Conservation (phyloP, 768 basidiomycete species). For the Amanita molliuscula region DNA sequence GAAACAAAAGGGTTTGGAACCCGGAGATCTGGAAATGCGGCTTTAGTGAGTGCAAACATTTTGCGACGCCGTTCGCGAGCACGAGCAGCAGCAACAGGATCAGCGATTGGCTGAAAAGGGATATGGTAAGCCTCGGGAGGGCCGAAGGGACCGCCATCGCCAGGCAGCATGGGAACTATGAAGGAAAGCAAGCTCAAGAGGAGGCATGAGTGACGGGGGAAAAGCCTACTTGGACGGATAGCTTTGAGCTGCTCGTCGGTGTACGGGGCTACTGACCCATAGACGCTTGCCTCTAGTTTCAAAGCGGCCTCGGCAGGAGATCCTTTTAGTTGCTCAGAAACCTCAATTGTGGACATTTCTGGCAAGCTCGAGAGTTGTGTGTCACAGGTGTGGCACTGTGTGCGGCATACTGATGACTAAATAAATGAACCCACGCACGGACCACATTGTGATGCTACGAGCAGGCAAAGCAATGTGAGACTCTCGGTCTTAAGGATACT, state of each 20-base stretch:
- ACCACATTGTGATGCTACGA: too few species aligned
- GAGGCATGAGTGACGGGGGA: conserved; percentile 2
- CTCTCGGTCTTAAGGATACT: too few species aligned
- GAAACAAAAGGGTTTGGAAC: too few species aligned
- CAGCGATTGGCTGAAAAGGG: conserved; percentile 3
- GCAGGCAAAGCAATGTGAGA: too few species aligned
- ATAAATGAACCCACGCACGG: too few species aligned
- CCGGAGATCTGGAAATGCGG: too few species aligned
- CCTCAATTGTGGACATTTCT: neutral
- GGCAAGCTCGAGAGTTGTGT: neutral
- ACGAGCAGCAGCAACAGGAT: conserved; percentile 2
- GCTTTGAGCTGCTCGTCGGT: conserved; percentile 4
- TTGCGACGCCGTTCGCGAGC: conserved; percentile 2
- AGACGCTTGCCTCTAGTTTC: conserved; percentile 2
- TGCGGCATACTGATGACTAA: too few species aligned
- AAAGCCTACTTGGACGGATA: conserved; percentile 3
- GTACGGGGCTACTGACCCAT: conserved; percentile 4
- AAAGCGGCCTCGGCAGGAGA: conserved; percentile 1
- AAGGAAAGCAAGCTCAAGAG: conserved; percentile 1
- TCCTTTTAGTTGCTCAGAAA: neutral
- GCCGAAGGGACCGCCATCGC: conserved; percentile 1
- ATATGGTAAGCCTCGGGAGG: conserved; percentile 2
- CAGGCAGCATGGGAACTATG: neutral
- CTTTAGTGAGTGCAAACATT: neutral
- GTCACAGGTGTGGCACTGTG: too few species aligned